Conservation (phyloP, 371 early-diverging fungal species). For the Capillidium heterosporum region DNA sequence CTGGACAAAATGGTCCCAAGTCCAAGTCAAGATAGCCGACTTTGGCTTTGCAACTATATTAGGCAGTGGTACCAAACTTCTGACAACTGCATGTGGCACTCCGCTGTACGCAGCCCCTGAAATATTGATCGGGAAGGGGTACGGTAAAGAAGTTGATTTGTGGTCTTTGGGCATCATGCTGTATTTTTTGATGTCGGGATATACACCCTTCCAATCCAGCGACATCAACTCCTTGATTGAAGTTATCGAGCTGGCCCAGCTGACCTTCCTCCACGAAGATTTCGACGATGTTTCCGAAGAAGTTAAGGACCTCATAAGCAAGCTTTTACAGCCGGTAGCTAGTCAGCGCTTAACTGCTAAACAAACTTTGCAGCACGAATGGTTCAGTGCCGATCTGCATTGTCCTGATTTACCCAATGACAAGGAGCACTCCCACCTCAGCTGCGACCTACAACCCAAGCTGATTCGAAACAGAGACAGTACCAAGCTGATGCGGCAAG, state of each 20-base stretch:
- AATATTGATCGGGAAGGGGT: constrained; percentile 45
- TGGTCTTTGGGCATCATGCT: constrained; percentile 85
- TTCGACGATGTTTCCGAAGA: neutral
- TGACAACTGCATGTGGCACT: constrained; percentile 69
- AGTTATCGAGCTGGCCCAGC: neutral
- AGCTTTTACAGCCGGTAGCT: constrained; percentile 42
- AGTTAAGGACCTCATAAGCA: constrained; percentile 22
- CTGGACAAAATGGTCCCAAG: constrained; percentile 19
- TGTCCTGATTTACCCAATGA: no score
- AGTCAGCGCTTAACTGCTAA: constrained; percentile 29
- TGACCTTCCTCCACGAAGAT: neutral
- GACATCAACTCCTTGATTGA: neutral
- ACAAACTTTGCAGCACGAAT: constrained; percentile 3
- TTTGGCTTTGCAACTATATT: constrained; percentile 83
- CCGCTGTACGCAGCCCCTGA: constrained; percentile 81
- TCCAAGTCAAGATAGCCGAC: constrained; percentile 88
- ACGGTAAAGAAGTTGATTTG: constrained; percentile 55
- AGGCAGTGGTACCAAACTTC: constrained; percentile 16
- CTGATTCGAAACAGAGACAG: neutral
- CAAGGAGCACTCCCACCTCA: no score
- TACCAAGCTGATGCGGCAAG: neutral
- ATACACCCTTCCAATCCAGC: constrained; percentile 45
- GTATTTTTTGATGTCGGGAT: constrained; percentile 67
- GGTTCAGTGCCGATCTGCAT: neutral
- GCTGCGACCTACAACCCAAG: neutral